These are phyloP conservation scores for Psilocybe cyanescens DNA, from an alignment of 768 basidiomycete species.

Conservation along the genomic window DNA sequence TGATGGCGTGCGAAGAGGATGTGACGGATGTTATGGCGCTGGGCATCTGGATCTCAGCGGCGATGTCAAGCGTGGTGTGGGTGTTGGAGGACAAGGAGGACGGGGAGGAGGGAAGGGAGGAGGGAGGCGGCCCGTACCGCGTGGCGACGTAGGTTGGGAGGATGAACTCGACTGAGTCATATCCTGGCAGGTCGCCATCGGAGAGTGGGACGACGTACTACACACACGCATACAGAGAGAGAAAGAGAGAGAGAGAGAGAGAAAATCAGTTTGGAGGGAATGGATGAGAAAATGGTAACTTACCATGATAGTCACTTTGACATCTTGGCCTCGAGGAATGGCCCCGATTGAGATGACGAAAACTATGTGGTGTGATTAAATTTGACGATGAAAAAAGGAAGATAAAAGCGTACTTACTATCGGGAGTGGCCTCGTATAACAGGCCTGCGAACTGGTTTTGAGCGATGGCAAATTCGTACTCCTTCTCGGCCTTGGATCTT, in stretches of 20 bases:
- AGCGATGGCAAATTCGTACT: slow-evolving; percentile 6
- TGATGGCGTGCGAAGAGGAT: slow-evolving; percentile 1
- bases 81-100: background rate
- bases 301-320: slow-evolving; percentile 11
- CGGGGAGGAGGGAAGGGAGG: background rate
- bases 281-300: too few relatives aligned
- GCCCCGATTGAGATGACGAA: slow-evolving; percentile 13
- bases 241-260: too few relatives aligned
- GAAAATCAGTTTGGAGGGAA: too few relatives aligned
- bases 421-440: slow-evolving; percentile 9
- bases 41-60: slow-evolving; percentile 1
- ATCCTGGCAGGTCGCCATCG: slow-evolving; percentile 10
- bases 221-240: too few relatives aligned
- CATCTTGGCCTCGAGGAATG: slow-evolving; percentile 6
- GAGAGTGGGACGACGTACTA: slow-evolving; percentile 9
- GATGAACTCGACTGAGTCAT: slow-evolving; percentile 7
- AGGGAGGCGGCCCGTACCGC: slow-evolving; percentile 4
- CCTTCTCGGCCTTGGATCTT: slow-evolving; percentile 3
- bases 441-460: slow-evolving; percentile 9
- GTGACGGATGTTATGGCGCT: background rate
- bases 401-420: background rate
- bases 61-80: background rate
- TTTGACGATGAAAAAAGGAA: background rate
- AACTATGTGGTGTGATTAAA: background rate
- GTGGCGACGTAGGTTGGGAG: slow-evolving; percentile 2